These are phyloP conservation scores for Leptomonas pyrrhocoris DNA, from an alignment of 208 protist species.

Conservation along the genomic window DNA sequence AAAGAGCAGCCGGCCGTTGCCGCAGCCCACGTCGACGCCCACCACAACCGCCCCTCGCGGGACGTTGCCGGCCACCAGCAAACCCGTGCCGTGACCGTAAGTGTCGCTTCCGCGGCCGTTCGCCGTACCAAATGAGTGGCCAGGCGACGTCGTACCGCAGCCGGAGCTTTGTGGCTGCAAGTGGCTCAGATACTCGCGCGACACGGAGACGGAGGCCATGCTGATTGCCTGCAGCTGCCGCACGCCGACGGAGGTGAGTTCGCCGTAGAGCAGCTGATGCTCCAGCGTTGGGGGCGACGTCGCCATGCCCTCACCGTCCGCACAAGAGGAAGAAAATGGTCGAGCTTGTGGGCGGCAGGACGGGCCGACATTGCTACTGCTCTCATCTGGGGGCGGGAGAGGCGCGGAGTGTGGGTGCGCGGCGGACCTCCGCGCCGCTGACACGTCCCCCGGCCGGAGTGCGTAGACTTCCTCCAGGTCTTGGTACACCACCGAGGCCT, in stretches of 20 bases:
- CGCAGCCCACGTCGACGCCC: slow-evolving; percentile 65
- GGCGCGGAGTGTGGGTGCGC: background rate
- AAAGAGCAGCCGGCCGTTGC: slow-evolving; percentile 76
- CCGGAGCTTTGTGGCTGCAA: slow-evolving; percentile 18
- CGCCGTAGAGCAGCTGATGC: slow-evolving; percentile 65
- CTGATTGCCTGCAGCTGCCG: slow-evolving; percentile 61
- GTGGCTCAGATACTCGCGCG: slow-evolving; percentile 15
- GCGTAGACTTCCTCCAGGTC: slow-evolving; percentile 55
- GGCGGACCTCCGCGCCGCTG: slow-evolving; percentile 21
- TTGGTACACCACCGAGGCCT: slow-evolving; percentile 54
- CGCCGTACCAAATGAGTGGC: background rate
- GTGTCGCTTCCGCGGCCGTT: background rate
- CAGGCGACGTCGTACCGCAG: background rate
- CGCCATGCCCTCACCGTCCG: too few species aligned
- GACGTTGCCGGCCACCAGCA: slow-evolving; percentile 3
- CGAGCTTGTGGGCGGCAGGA: background rate
- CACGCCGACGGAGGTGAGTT: slow-evolving; percentile 66
- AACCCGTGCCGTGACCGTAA: background rate
- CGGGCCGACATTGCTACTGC: background rate
- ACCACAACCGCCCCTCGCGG: slow-evolving; percentile 36
- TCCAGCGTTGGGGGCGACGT: background rate
- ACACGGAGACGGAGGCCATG: slow-evolving; percentile 21
- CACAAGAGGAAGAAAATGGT: background rate
- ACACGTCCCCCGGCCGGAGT: slow-evolving; percentile 40
- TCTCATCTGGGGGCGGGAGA: background rate